Base-by-base conservation (phyloP, 2,329 filamentous ascomycete genomes). In the Ophiostoma sp. region DNA sequence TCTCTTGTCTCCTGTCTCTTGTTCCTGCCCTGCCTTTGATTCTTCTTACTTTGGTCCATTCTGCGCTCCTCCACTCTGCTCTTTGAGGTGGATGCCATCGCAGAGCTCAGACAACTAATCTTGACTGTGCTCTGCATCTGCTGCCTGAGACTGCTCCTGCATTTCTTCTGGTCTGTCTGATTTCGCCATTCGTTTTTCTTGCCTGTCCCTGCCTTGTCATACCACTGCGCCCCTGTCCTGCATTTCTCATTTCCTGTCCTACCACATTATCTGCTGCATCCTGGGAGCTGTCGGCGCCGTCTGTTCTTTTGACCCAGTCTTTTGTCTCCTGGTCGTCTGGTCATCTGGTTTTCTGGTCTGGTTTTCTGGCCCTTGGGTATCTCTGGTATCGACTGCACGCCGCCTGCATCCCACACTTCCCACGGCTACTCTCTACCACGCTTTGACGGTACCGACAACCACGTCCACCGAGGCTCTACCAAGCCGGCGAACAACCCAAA, bases 201-300 rank as follows among this genome's bases (percentile, higher is more conserved):
- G 39, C 39, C 39, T 44, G 39, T 20, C 65, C 39, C 15, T 39
- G 65, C 17, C 65, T 67, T 39, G 65, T 67, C 65, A 44, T 39
- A 67, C 65, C 65, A 39, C 35, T 39, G 62, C 62, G 62, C 65
- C 65, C 65, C n/a, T 67, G 41, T 54, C 39, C 66, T 52, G 33
- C 15, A 62, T 41, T 15, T 23, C 62, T 41, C 41, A 41, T n/a
- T 39, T 36, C 20, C 11, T 65, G 62, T 65, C 62, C 62, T 39
- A 65, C 62, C 33, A 23, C 20, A 35, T 36, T 36, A 35, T 39
- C 60, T 64, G 23, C 60, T 33, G 57, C 27, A 33, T 62, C 11
- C 15, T 33, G 23, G 57, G 57, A 62, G 13, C 52, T 57, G 52
- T 57, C 52, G n/a, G 52, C 52, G 52, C 23, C 52, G 52, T 57